A percentile compares a stretch with the other conserved stretches of the same genome.
Evolutionary conservation across 2,329 filamentous ascomycete genomes (phyloP).

Genomic region (Fusarium hainanense): DNA sequence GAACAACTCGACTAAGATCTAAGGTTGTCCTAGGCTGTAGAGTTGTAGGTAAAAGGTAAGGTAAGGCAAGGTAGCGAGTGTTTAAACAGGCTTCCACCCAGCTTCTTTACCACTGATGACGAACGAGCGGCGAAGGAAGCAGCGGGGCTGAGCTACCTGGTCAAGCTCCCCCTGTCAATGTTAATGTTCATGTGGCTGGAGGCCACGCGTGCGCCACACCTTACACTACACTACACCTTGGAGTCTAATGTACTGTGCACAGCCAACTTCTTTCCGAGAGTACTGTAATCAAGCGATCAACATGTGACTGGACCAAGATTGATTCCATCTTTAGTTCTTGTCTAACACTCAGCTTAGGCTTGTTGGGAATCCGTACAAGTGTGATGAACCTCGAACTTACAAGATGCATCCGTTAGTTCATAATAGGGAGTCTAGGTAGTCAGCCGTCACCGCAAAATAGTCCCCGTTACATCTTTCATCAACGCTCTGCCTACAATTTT

Average conservation of each 20-base stretch:
- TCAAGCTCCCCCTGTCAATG: constrained; percentile 12
- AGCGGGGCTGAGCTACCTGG: constrained; percentile 38
- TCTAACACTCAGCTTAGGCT: neutral
- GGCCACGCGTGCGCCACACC: constrained; percentile 37
- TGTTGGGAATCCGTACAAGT: neutral
- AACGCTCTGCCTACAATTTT: neutral
- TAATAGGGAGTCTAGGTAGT: neutral
- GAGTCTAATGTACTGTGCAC: constrained; percentile 11
- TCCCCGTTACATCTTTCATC: neutral
- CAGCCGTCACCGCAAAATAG: neutral
- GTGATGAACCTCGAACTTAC: neutral
- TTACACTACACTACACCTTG: neutral
- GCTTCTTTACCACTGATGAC: constrained; percentile 35
- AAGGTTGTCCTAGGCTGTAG: neutral
- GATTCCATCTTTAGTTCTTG: neutral
- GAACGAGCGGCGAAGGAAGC: constrained; percentile 30
- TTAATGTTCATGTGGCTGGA: constrained; percentile 18
- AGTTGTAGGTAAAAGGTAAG: neutral
- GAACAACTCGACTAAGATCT: neutral
- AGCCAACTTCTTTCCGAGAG: neutral
- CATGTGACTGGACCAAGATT: neutral
- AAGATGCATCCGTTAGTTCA: neutral
- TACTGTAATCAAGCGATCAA: neutral
- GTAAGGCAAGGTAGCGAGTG: neutral
- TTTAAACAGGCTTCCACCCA: constrained; percentile 31